These are phyloP conservation scores for Friedmanniomyces simplex DNA, from an alignment of 495 filamentous ascomycete species.

Conservation along the genomic window DNA sequence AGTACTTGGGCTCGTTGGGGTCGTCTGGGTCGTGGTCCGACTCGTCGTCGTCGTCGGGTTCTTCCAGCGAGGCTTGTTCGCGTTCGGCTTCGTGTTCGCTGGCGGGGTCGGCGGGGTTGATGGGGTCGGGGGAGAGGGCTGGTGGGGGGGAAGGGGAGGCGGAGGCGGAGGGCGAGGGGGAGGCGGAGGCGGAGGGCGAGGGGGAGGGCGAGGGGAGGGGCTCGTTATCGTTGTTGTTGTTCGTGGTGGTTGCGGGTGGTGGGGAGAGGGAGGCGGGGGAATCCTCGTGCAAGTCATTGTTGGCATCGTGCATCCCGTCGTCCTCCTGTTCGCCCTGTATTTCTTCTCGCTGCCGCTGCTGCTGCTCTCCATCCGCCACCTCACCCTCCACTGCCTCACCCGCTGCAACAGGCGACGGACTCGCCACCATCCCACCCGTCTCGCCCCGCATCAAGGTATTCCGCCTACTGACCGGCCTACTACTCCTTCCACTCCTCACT, in stretches of 20 bases:
- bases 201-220: background rate
- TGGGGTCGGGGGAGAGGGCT: background rate
- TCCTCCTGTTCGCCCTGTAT: background rate
- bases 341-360: background rate
- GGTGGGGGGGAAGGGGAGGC: background rate
- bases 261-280: background rate
- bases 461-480: slow-evolving; percentile 1
- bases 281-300: background rate
- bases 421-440: background rate
- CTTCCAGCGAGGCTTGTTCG: slow-evolving; percentile 13
- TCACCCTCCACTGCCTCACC: background rate
- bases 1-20: slow-evolving; percentile 77
- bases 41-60: slow-evolving; percentile 38
- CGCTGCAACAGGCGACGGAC: background rate
- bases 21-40: slow-evolving; percentile 62
- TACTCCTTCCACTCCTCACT: background rate
- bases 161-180: no score
- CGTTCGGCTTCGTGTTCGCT: background rate
- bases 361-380: background rate
- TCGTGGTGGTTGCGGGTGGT: no score
- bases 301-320: background rate
- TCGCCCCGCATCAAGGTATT: background rate
- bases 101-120: no score
- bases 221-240: background rate
- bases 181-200: background rate